Percentiles rank a stretch among this genome's conserved stretches.
These are phyloP conservation scores for Geotrichum carabidarum DNA, from an alignment of 1,139 yeast genomes.

Conservation along the genomic window DNA sequence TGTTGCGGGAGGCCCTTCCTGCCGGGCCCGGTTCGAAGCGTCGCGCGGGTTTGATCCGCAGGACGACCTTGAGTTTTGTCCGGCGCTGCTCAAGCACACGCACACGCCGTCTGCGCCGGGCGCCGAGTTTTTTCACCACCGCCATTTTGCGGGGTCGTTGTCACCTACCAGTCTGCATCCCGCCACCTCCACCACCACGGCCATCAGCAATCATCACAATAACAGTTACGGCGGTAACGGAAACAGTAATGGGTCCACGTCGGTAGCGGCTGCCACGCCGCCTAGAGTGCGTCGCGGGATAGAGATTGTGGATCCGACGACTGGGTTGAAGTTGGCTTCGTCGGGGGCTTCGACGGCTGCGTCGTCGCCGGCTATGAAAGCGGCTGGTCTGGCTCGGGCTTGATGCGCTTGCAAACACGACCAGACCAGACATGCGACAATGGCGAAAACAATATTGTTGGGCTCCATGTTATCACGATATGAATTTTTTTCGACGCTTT, in stretches of 20 bases:
- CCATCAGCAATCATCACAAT: not conserved
- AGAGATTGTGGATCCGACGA: constrained; percentile 74
- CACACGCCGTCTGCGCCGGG: constrained; percentile 10
- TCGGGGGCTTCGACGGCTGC: not conserved
- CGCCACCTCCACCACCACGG: no score
- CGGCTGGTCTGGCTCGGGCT: not conserved
- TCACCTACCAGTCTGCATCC: no score
- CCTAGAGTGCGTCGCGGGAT: constrained; percentile 42
- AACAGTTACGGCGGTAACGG: not conserved
- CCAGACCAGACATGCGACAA: not conserved
- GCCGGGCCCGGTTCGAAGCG: constrained; percentile 47
- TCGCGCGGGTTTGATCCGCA: constrained; percentile 65
- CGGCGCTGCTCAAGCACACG: constrained; percentile 24
- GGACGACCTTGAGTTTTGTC: constrained; percentile 65
- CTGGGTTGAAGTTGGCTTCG: constrained; percentile 55
- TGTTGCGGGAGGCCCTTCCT: not conserved
- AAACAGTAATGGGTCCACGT: not conserved
- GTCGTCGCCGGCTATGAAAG: not conserved
- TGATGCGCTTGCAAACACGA: not conserved
- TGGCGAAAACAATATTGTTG: no score
- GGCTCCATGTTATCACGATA: no score
- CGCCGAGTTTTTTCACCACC: no score
- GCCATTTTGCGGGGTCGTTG: no score
- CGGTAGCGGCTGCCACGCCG: not conserved
- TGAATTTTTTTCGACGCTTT: not conserved